A percentile compares a stretch with the other conserved stretches of the same genome.
Conservation (phyloP, 441 rosid genomes). For the Croton setiger region DNA sequence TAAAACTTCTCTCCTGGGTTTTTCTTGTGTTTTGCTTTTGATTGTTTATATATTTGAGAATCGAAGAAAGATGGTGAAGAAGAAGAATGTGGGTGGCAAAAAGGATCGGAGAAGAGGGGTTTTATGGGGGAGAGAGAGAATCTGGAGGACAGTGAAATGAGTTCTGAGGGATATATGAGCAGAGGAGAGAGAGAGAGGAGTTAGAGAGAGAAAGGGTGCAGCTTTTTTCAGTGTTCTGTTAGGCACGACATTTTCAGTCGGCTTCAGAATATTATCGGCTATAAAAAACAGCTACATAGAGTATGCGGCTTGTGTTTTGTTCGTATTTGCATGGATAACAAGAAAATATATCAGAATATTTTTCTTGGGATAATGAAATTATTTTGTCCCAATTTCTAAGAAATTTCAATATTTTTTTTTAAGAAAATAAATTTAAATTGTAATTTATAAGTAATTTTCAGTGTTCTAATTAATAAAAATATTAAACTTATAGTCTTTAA, state of each 20-base stretch:
- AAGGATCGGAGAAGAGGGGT: slow-evolving; percentile 10
- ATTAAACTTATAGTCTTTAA: no score
- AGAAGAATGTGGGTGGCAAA: slow-evolving; percentile 8
- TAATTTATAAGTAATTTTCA: no score
- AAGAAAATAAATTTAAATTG: no score
- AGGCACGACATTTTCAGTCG: slow-evolving; percentile 47
- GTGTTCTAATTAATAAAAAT: no score
- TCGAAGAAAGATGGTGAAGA: background rate
- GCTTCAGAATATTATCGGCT: slow-evolving; percentile 29
- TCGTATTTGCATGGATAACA: background rate
- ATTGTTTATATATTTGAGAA: background rate
- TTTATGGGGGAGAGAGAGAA: slow-evolving; percentile 25
- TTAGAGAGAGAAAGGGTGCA: slow-evolving; percentile 26
- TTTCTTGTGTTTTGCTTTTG: background rate
- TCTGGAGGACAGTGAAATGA: slow-evolving; percentile 27
- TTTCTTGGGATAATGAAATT: no score
- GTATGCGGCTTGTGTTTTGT: slow-evolving; percentile 23
- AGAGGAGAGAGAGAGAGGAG: slow-evolving; percentile 13
- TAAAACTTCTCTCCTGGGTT: no score
- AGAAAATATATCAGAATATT: no score
- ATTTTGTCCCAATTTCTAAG: no score
- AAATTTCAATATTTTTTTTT: no score
- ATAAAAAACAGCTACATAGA: slow-evolving; percentile 16
- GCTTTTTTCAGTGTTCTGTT: slow-evolving; percentile 48
- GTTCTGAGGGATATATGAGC: slow-evolving; percentile 36